These are phyloP conservation scores for Hypholoma fasciculare DNA, from an alignment of 768 basidiomycete species.

Conservation along the genomic window DNA sequence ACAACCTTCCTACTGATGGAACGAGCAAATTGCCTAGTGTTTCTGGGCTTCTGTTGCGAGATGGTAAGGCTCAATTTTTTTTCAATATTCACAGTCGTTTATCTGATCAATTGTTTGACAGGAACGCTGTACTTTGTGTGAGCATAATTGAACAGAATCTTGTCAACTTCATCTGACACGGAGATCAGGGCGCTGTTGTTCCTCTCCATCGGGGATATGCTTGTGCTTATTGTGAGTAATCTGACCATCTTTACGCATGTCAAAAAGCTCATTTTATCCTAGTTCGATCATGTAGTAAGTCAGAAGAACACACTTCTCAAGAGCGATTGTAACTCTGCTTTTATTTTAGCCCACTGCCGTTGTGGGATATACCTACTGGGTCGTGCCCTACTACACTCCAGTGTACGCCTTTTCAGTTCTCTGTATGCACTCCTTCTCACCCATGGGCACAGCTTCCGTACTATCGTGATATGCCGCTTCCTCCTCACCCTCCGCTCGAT, in stretches of 20 bases:
- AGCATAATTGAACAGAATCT: slow-evolving; percentile 1
- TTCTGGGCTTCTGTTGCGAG: slow-evolving; percentile 22
- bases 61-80: slow-evolving; percentile 12
- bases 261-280: background rate
- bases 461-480: slow-evolving; percentile 34
- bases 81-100: background rate
- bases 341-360: slow-evolving; percentile 23
- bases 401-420: slow-evolving; percentile 20
- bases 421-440: background rate
- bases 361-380: slow-evolving; percentile 33
- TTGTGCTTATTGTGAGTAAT: slow-evolving; percentile 28
- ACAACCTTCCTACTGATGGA: slow-evolving; percentile 16
- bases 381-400: slow-evolving; percentile 33
- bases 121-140: slow-evolving; percentile 28
- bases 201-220: slow-evolving; percentile 32
- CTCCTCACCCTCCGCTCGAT: slow-evolving; percentile 27
- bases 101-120: background rate
- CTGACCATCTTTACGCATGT: slow-evolving; percentile 13
- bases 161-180: background rate
- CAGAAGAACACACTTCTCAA: background rate
- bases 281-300: slow-evolving; percentile 19
- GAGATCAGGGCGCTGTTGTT: slow-evolving; percentile 23
- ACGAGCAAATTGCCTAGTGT: slow-evolving; percentile 22
- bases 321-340: background rate
- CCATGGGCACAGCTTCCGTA: slow-evolving; percentile 23